phyloP scores from a whole-genome alignment of 2,329 filamentous ascomycete species.

The Colletotrichum siamense region DNA sequence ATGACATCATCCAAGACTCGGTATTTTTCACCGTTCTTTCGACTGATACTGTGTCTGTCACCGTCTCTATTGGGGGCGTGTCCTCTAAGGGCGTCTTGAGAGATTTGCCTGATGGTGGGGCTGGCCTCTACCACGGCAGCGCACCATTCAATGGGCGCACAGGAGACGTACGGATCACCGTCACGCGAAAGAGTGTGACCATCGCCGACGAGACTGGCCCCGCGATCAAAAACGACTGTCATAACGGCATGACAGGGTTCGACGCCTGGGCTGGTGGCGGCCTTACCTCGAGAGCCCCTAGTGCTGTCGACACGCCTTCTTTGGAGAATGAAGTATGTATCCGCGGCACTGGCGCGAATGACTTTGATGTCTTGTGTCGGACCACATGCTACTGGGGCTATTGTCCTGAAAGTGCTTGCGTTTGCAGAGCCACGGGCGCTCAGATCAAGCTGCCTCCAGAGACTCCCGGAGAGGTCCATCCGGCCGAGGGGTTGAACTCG shows the following conservation, averaged over 20 bases:
- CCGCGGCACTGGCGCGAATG: constrained; percentile 32
- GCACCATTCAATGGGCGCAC: constrained; percentile 25
- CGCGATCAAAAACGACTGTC: background rate
- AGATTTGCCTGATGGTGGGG: constrained; percentile 1
- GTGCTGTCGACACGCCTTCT: background rate
- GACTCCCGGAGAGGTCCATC: background rate
- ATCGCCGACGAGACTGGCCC: background rate
- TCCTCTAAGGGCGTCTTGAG: background rate
- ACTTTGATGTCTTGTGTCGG: constrained; percentile 38
- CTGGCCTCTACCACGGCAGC: constrained; percentile 27
- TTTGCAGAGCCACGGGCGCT: constrained; percentile 35
- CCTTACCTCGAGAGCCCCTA: background rate
- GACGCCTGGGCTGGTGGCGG: constrained; percentile 9
- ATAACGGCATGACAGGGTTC: background rate
- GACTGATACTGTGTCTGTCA: background rate
- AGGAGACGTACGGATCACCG: constrained; percentile 36
- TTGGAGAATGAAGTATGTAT: constrained; percentile 25
- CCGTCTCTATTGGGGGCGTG: background rate
- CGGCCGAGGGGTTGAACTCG: background rate
- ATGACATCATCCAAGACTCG: constrained; percentile 14
- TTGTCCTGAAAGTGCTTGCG: constrained; percentile 35
- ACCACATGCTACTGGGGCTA: constrained; percentile 34
- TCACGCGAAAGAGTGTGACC: constrained; percentile 25
- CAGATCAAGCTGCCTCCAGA: constrained; percentile 21
- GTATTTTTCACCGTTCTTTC: constrained; percentile 25